Percentiles rank a stretch among this genome's conserved stretches.
phyloP scores from a whole-genome alignment of 2,329 filamentous ascomycete genomes.

The Cladobotryum protrusum region DNA sequence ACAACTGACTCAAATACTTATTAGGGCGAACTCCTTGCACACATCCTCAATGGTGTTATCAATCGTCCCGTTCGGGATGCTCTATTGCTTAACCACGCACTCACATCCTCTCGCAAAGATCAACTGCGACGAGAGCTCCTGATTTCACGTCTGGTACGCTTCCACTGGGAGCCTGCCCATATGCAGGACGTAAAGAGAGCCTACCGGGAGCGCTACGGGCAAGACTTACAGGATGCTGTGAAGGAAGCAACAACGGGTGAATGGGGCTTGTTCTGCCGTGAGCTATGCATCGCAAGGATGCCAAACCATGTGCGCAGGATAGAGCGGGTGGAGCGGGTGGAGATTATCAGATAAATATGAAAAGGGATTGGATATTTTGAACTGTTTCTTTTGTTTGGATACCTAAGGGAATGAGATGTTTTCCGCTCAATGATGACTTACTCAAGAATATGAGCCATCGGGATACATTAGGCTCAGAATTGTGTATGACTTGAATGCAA shows the following conservation, averaged over 20 bases:
- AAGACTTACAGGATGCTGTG: constrained; percentile 70
- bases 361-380: neutral
- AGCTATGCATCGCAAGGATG: constrained; percentile 58
- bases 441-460: too few relatives aligned
- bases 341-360: constrained; percentile 6
- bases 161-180: constrained; percentile 88
- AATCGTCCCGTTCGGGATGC: constrained; percentile 93
- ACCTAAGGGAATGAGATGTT: neutral
- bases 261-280: constrained; percentile 70
- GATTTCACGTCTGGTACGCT: constrained; percentile 77
- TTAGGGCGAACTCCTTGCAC: constrained; percentile 87
- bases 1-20: neutral
- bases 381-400: neutral
- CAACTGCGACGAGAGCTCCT: constrained; percentile 75
- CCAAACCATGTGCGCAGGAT: constrained; percentile 52
- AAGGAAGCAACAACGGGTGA: constrained; percentile 69
- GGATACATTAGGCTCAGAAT: too few relatives aligned
- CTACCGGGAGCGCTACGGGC: constrained; percentile 70
- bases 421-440: neutral
- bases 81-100: constrained; percentile 82
- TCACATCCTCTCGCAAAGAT: constrained; percentile 66
- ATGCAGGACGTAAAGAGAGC: constrained; percentile 72
- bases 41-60: constrained; percentile 94
- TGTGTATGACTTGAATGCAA: too few relatives aligned
- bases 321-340: constrained; percentile 23